These are phyloP conservation scores for Lyophyllum decastes DNA, from an alignment of 768 basidiomycete genomes.

Conservation along the genomic window DNA sequence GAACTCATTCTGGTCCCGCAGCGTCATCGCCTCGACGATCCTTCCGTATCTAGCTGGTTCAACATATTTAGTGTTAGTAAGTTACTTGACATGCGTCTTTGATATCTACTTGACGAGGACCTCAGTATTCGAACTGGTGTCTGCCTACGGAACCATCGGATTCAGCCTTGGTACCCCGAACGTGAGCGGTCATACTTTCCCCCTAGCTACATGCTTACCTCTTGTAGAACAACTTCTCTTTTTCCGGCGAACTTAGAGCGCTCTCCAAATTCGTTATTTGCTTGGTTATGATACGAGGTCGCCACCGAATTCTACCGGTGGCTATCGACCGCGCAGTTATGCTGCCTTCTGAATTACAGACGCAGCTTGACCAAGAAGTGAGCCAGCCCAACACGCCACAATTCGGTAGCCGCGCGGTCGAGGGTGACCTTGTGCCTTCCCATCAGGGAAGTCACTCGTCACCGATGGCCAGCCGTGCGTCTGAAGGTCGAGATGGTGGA, in stretches of 20 bases:
- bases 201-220: constrained; percentile 1
- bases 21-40: constrained; percentile 60
- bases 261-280: constrained; percentile 88
- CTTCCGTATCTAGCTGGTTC: constrained; percentile 68
- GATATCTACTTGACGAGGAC: neutral
- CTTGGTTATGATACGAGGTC: constrained; percentile 90
- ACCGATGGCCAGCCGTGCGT: too few relatives aligned
- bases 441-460: too few relatives aligned
- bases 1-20: constrained; percentile 25
- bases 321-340: constrained; percentile 89
- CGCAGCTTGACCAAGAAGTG: constrained; percentile 20
- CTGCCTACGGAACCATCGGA: constrained; percentile 88
- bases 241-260: constrained; percentile 75
- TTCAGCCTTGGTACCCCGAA: constrained; percentile 83
- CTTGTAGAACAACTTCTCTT: constrained; percentile 73
- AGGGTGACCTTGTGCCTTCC: too few relatives aligned
- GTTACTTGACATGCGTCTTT: constrained; percentile 23
- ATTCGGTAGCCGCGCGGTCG: neutral
- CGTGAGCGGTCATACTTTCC: constrained; percentile 42
- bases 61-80: constrained; percentile 78
- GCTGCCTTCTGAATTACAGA: constrained; percentile 66
- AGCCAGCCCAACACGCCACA: neutral
- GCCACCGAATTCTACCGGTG: constrained; percentile 86
- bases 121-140: constrained; percentile 83
- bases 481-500: too few relatives aligned